Percentiles rank a stretch among this genome's conserved stretches.
Conservation (phyloP, 2,329 filamentous ascomycete genomes). For the Gyromitra esculenta region DNA sequence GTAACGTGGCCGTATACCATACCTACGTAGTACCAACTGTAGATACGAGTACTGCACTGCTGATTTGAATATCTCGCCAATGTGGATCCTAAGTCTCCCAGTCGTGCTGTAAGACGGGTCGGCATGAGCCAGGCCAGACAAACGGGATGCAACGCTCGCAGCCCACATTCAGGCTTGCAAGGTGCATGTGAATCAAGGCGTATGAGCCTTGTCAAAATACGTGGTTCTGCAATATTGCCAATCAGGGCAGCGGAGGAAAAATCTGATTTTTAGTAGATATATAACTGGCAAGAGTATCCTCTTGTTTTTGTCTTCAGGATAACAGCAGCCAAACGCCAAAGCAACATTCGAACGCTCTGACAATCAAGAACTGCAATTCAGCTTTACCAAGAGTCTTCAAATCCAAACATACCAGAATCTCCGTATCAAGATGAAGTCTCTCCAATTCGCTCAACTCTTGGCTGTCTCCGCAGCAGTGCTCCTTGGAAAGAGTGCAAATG, state of each 20-base stretch:
- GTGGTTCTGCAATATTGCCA: neutral
- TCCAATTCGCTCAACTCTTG: slow-evolving; percentile 13
- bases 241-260: neutral
- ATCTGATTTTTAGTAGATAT: neutral
- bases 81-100: neutral
- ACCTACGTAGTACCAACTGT: neutral
- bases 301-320: neutral
- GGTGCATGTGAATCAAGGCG: slow-evolving; percentile 6
- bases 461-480: slow-evolving; percentile 2
- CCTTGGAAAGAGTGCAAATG: neutral
- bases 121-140: neutral
- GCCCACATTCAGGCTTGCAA: neutral
- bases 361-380: neutral
- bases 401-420: neutral
- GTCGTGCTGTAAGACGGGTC: neutral
- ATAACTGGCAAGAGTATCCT: neutral
- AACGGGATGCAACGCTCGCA: neutral
- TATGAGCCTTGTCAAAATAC: slow-evolving; percentile 11
- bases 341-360: neutral
- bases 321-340: neutral
- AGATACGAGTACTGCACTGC: neutral
- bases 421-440: slow-evolving; percentile 17
- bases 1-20: neutral
- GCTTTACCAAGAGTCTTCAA: neutral
- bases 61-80: neutral